phyloP scores from a whole-genome alignment of 345 rosid genomes.

The Eucalyptus leucophloia region DNA sequence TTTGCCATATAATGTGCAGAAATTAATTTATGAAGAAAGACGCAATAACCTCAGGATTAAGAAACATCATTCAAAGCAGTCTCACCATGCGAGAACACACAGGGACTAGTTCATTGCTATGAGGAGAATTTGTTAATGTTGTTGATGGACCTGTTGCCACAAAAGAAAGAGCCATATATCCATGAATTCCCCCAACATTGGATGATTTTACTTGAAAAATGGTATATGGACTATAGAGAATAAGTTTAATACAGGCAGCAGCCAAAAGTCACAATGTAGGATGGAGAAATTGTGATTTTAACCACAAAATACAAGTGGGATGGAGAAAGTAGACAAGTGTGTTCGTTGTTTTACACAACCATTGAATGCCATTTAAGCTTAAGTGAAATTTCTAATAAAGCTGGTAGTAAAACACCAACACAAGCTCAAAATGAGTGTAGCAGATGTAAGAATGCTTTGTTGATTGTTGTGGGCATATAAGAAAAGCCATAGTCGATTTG shows the following conservation, averaged over 20 bases:
- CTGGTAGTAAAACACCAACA: neutral
- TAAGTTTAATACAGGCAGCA: neutral
- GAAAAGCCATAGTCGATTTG: neutral
- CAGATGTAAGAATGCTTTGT: neutral
- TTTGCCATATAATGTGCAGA: neutral
- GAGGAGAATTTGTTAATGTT: neutral
- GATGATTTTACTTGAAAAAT: neutral
- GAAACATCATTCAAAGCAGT: neutral
- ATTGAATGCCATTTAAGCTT: neutral
- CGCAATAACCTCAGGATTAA: neutral
- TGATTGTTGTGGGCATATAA: neutral
- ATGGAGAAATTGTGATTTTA: neutral
- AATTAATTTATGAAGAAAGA: neutral
- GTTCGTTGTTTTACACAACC: neutral
- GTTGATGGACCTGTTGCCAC: neutral
- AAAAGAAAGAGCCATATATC: neutral
- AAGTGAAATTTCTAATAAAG: neutral
- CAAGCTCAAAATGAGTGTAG: neutral
- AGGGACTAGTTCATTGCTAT: neutral
- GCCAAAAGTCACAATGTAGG: neutral
- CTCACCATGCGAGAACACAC: neutral
- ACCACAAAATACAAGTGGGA: neutral
- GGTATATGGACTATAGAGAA: neutral
- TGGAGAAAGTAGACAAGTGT: neutral
- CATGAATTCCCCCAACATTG: neutral